Conservation (phyloP, 2,329 filamentous ascomycete genomes). For the Thermoascus crustaceus region DNA sequence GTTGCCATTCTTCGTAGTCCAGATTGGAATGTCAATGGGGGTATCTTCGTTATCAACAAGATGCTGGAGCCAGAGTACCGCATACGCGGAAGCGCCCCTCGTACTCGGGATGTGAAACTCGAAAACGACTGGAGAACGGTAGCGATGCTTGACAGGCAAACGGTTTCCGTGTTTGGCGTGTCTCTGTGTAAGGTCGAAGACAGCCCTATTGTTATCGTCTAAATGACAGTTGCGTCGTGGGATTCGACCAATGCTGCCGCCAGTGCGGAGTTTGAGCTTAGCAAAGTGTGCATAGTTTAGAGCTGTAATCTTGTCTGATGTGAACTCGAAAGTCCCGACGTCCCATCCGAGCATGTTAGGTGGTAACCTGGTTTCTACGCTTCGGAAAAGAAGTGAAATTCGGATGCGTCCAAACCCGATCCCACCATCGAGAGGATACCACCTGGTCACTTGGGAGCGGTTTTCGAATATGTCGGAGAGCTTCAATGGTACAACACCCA, state of each 20-base stretch:
- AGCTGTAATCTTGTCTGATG: constrained; percentile 60
- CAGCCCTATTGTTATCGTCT: constrained; percentile 52
- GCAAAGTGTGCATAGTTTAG: constrained; percentile 52
- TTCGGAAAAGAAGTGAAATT: constrained; percentile 83
- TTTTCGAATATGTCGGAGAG: constrained; percentile 81
- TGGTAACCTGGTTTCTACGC: constrained; percentile 78
- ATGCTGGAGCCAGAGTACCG: constrained; percentile 77
- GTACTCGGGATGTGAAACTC: constrained; percentile 68
- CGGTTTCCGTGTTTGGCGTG: constrained; percentile 52
- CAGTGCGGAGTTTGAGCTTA: constrained; percentile 72
- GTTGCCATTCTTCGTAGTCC: constrained; percentile 66
- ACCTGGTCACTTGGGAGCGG: constrained; percentile 75
- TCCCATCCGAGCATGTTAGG: constrained; percentile 85
- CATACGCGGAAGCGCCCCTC: constrained; percentile 64
- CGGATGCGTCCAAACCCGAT: constrained; percentile 85
- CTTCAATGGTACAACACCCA: constrained; percentile 84
- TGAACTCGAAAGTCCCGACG: constrained; percentile 87
- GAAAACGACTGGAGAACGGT: constrained; percentile 81
- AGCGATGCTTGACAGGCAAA: constrained; percentile 82
- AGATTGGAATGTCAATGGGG: constrained; percentile 81
- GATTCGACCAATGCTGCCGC: constrained; percentile 69
- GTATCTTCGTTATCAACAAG: constrained; percentile 70
- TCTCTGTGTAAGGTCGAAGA: constrained; percentile 49
- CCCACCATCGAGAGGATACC: constrained; percentile 95
- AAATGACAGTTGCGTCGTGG: constrained; percentile 54